Percentiles rank a stretch among this genome's conserved stretches.
Conservation (phyloP, 1,284 basidiomycete genomes). For the Salmacisia buchloeana region DNA sequence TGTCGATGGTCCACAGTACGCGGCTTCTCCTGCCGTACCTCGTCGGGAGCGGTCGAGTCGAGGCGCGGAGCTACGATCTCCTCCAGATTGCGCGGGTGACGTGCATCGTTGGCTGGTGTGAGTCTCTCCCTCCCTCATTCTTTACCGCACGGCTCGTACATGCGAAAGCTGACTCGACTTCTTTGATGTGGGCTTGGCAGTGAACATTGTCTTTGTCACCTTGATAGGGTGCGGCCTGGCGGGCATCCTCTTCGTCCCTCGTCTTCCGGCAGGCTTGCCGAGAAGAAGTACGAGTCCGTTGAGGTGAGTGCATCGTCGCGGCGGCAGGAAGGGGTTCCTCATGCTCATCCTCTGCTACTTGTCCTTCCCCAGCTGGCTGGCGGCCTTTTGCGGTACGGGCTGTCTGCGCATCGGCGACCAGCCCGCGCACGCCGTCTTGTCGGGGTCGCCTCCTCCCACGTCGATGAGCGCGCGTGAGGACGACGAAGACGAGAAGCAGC, state of each 20-base stretch:
- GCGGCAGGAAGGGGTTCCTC: neutral
- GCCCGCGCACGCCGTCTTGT: neutral
- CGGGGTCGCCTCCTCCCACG: no score
- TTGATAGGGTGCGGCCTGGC: neutral
- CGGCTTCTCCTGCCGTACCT: neutral
- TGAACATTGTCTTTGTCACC: neutral
- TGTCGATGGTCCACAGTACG: neutral
- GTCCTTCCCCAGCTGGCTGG: neutral
- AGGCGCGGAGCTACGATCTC: neutral
- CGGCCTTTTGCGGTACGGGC: neutral
- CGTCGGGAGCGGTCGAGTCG: neutral
- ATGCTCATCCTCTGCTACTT: neutral
- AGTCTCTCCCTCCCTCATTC: neutral
- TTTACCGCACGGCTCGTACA: neutral
- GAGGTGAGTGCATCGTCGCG: neutral
- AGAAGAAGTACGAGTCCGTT: neutral
- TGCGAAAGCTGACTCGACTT: neutral
- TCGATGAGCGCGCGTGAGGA: neutral
- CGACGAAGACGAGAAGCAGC: neutral
- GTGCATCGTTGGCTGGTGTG: neutral
- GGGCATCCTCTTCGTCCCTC: constrained; percentile 1
- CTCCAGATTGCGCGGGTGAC: neutral
- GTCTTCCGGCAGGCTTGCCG: constrained; percentile 1
- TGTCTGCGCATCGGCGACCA: neutral
- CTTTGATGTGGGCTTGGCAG: neutral